Base-by-base conservation (phyloP, 257 asterid species). In the Solanum phureja region DNA sequence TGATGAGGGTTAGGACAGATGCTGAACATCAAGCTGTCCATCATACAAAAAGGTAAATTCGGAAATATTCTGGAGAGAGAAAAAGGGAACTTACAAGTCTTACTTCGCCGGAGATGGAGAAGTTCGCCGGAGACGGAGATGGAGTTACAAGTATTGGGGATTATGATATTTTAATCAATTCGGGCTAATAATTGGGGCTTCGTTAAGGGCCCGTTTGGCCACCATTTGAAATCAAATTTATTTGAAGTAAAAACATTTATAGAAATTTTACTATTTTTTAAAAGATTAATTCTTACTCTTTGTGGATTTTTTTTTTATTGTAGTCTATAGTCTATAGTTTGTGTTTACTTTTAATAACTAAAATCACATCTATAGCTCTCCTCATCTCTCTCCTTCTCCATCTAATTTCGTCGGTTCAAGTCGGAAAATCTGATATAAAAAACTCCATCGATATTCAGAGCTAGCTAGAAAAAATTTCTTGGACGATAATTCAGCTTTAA, bases 361-460 rank as follows among this genome's bases (percentile, higher is more conserved):
- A 52, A 52, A 52, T 18, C n/a, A 52, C n/a, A 1, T 56, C 10
- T 7, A 56, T 56, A 18, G 24, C n/a, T 56, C 24, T 56, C 24
- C n/a, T 58, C 24, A 58, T 19, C 2, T 58, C 24, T 58, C 66
- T 58, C 24, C 24, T 58, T 56, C 4, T 7, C 24, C 66, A 7
- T 56, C 1, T 19, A 2, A 56, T 56, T 19, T 56, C 0, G 24
- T 56, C 2, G 2, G 23, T 49, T 49, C 64, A 7, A 0, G 3
- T 19, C 24, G 0, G 0, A 56, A 56, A 19, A 56, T 56, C 0
- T 19, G 2, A 19, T 56, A 7, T 3, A 7, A 56, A 56, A 3
- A 1, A 42, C 49, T 42, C 49, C 5, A 3, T 42, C 3, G 11
- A 56, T 0, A 3, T 56, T 19, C 2, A 56, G 4, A 56, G 19